phyloP scores from a whole-genome alignment of 83 land plant genomes.

The Larix sibirica region DNA sequence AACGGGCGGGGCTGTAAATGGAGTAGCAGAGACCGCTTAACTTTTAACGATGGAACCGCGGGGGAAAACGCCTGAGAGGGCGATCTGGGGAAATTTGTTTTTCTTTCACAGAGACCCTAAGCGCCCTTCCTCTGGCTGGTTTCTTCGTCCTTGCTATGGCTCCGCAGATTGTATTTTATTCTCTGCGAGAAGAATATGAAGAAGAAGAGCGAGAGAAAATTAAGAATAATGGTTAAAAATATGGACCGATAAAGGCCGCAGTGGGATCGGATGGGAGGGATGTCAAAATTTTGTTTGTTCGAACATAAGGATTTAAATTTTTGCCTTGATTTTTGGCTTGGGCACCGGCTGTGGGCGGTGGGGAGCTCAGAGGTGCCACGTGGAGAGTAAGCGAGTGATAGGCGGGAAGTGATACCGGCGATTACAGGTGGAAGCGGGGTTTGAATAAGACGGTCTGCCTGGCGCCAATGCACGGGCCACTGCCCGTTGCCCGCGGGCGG shows the following conservation, averaged over 20 bases:
- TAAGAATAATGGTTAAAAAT: background rate
- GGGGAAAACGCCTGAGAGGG: background rate
- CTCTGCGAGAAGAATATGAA: too few species aligned
- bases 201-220: background rate
- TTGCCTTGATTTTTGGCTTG: background rate
- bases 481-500: background rate
- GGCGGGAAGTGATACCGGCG: background rate
- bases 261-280: background rate
- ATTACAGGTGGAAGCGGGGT: background rate
- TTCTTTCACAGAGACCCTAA: too few species aligned
- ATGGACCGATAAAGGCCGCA: background rate
- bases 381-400: background rate
- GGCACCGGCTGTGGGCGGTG: background rate
- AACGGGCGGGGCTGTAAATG: background rate
- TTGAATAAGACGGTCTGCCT: constrained; percentile 15
- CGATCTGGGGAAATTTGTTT: background rate
- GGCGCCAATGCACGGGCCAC: constrained; percentile 7
- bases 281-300: background rate
- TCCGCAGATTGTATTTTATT: too few species aligned
- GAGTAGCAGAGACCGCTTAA: background rate
- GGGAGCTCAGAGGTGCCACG: background rate
- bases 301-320: background rate
- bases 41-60: background rate
- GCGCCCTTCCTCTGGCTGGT: too few species aligned
- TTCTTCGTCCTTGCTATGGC: too few species aligned